Percentiles rank a stretch among this genome's conserved stretches.
Evolutionary conservation across 2,329 filamentous ascomycete genomes (phyloP).

Genomic region (Sclerotinia sclerotiorum): DNA sequence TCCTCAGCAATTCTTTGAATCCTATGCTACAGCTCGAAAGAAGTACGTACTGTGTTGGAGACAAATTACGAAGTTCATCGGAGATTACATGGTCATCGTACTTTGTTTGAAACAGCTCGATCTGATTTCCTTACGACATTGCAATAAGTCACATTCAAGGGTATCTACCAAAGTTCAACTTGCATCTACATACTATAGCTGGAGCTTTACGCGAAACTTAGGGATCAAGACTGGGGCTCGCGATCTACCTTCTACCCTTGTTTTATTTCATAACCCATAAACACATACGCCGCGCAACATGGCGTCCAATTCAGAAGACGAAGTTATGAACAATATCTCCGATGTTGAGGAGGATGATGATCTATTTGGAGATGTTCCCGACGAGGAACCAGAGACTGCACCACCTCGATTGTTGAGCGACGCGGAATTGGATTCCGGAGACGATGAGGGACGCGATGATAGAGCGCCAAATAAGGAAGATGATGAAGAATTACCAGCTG

Average conservation of each 20-base stretch:
- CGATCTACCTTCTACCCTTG: background rate
- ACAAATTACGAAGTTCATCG: background rate
- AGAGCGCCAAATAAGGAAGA: conserved; percentile 46
- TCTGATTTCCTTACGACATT: background rate
- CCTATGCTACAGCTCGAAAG: background rate
- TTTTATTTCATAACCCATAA: background rate
- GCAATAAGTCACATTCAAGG: background rate
- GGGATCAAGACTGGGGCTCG: background rate
- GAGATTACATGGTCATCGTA: background rate
- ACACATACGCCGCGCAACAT: conserved; percentile 20
- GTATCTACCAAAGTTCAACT: background rate
- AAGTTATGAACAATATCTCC: conserved; percentile 43
- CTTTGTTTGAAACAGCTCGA: background rate
- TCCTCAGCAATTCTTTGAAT: conserved; percentile 2
- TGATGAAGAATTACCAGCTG: conserved; percentile 47
- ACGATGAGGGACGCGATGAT: conserved; percentile 64
- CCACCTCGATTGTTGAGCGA: conserved; percentile 51
- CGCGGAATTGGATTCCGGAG: conserved; percentile 61
- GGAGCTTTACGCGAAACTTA: conserved; percentile 7
- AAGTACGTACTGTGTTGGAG: background rate
- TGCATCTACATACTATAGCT: background rate
- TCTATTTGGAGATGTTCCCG: conserved; percentile 60
- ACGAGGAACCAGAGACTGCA: conserved; percentile 33
- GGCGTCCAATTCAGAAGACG: conserved; percentile 37
- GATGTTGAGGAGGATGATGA: conserved; percentile 57